A percentile compares a stretch with the other conserved stretches of the same genome.
Conservation (phyloP, 169 alveolate genomes). For the Neospora caninum region DNA sequence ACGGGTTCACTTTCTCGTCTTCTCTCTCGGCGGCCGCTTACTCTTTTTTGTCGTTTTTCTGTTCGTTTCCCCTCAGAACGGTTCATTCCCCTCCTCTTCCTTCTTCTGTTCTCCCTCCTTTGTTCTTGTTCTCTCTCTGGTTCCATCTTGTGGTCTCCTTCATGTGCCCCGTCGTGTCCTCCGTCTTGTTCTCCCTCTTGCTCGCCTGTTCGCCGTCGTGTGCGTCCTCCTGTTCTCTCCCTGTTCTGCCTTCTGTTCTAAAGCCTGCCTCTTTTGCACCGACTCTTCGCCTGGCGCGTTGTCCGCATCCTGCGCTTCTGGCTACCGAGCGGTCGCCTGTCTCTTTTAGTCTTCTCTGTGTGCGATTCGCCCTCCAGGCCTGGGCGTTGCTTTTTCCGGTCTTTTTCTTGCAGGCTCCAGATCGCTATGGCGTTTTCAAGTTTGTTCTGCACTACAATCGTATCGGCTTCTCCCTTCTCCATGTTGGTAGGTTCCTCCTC, state of each 20-base stretch:
- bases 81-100: neutral
- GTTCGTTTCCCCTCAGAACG: too few species aligned
- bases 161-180: neutral
- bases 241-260: too few species aligned
- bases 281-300: too few species aligned
- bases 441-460: conserved; percentile 56
- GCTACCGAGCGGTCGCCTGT: neutral
- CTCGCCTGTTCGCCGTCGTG: neutral
- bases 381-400: too few species aligned
- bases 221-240: too few species aligned
- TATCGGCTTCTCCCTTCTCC: conserved; percentile 53
- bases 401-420: conserved; percentile 55
- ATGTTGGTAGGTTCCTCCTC: conserved; percentile 20
- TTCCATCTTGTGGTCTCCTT: neutral
- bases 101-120: neutral
- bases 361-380: neutral
- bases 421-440: conserved; percentile 57
- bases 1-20: neutral
- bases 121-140: neutral
- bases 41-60: too few species aligned
- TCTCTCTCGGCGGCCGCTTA: too few species aligned
- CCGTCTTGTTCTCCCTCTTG: neutral
- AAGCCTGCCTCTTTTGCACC: too few species aligned
- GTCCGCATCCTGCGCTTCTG: neutral
- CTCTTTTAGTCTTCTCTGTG: neutral